A percentile compares a stretch with the other conserved stretches of the same genome.
Evolutionary conservation across 108 stramenopile species (phyloP).

Genomic region (Aurantiochytrium sp.): DNA sequence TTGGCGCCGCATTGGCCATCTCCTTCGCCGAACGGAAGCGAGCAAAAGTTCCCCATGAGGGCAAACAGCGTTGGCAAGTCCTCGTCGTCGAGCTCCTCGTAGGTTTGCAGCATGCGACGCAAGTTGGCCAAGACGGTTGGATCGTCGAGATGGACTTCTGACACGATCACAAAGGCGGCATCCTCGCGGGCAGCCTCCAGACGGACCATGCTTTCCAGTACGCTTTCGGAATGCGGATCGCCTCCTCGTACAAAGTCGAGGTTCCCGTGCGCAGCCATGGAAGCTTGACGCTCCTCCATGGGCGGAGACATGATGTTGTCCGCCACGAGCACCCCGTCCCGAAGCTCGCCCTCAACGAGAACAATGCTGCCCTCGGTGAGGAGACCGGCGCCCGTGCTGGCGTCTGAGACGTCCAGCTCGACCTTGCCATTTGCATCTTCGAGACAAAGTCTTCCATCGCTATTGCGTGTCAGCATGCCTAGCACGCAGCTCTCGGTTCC

Average conservation of each 20-base stretch:
- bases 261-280: constrained; percentile 39
- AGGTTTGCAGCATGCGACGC: constrained; percentile 63
- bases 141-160: constrained; percentile 79
- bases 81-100: constrained; percentile 33
- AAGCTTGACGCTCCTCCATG: constrained; percentile 52
- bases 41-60: constrained; percentile 86
- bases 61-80: constrained; percentile 63
- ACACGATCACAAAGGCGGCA: constrained; percentile 69
- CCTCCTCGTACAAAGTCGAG: background rate
- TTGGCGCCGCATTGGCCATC: constrained; percentile 28
- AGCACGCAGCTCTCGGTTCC: background rate
- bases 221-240: background rate
- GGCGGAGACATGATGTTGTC: constrained; percentile 59
- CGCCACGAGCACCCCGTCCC: constrained; percentile 63
- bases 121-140: constrained; percentile 67
- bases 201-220: background rate
- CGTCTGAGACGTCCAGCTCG: constrained; percentile 32
- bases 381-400: constrained; percentile 30
- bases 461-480: background rate
- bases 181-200: constrained; percentile 42
- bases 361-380: constrained; percentile 76
- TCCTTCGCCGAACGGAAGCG: constrained; percentile 44
- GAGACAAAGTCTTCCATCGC: constrained; percentile 38
- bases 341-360: constrained; percentile 73
- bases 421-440: constrained; percentile 35